These are phyloP conservation scores for Arthrinium puccinioides DNA, from an alignment of 2,329 filamentous ascomycete genomes.

Conservation along the genomic window DNA sequence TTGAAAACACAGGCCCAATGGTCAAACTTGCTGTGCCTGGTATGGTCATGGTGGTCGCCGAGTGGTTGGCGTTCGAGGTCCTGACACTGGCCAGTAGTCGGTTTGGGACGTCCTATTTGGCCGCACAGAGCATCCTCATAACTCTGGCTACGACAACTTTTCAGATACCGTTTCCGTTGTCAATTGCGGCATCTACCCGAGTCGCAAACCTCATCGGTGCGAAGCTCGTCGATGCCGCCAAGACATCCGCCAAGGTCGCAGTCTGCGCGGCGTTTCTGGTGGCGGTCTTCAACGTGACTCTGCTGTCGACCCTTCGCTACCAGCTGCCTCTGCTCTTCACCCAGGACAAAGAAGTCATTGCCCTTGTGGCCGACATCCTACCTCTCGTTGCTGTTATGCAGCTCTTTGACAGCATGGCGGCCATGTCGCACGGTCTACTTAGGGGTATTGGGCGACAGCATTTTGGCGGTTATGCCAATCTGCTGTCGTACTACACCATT, in stretches of 20 bases:
- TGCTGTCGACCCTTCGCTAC: constrained; percentile 62
- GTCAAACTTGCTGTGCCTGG: constrained; percentile 81
- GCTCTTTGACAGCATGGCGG: constrained; percentile 74
- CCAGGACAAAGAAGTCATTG: constrained; percentile 62
- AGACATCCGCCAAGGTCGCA: constrained; percentile 69
- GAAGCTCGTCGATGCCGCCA: constrained; percentile 71
- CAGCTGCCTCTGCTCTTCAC: constrained; percentile 75
- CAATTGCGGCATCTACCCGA: constrained; percentile 80
- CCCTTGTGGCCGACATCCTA: constrained; percentile 60
- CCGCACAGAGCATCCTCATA: constrained; percentile 79
- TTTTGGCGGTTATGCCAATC: constrained; percentile 81
- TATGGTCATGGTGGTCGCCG: constrained; percentile 88
- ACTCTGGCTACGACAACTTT: constrained; percentile 76
- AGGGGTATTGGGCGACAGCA: constrained; percentile 83
- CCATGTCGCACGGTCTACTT: constrained; percentile 76
- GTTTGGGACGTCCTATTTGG: constrained; percentile 71
- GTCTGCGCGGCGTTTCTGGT: constrained; percentile 60
- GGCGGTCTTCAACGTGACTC: constrained; percentile 69
- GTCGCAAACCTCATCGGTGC: constrained; percentile 91
- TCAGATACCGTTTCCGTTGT: constrained; percentile 87
- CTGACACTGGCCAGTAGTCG: constrained; percentile 76
- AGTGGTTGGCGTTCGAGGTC: constrained; percentile 89
- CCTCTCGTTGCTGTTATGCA: constrained; percentile 85
- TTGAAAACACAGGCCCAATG: constrained; percentile 51
- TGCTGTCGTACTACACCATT: constrained; percentile 79